Conservation (phyloP, 306 rosid species). For the Casuarina cunninghamiana region DNA sequence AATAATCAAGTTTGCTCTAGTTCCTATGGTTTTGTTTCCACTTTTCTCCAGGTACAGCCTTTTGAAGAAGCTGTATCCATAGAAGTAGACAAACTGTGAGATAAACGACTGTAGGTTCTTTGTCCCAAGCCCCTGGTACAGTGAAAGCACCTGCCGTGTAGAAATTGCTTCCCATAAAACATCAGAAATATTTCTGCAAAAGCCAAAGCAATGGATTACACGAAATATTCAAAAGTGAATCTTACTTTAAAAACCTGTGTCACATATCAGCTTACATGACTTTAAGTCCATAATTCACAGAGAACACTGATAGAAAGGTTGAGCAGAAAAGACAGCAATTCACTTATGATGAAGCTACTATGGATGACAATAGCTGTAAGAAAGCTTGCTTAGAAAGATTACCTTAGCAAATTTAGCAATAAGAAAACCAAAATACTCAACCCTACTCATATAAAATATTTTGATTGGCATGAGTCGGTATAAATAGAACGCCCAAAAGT, state of each 20-base stretch:
- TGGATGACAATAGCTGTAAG: background rate
- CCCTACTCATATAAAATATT: background rate
- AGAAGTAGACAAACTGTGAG: conserved; percentile 82
- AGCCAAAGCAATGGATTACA: conserved; percentile 25
- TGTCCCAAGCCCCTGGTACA: conserved; percentile 93
- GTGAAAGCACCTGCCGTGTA: conserved; percentile 67
- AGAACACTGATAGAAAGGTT: background rate
- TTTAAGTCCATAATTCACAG: background rate
- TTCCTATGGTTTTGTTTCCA: conserved; percentile 73
- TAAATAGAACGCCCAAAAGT: background rate
- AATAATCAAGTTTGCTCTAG: conserved; percentile 75
- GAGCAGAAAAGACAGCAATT: background rate
- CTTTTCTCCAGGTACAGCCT: conserved; percentile 68
- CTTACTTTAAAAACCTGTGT: conserved; percentile 7
- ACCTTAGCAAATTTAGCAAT: background rate
- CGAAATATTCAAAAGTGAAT: conserved; percentile 3
- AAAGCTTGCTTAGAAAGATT: background rate
- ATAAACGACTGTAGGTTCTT: conserved; percentile 83
- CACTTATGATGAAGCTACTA: background rate
- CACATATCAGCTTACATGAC: background rate
- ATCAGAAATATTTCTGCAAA: conserved; percentile 83
- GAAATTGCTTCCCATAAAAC: conserved; percentile 94
- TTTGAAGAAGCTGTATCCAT: conserved; percentile 89
- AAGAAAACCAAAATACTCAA: background rate
- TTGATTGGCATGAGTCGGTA: background rate